Evolutionary conservation across 805 yeast species (phyloP).

Genomic region (Starmerella vitae): DNA sequence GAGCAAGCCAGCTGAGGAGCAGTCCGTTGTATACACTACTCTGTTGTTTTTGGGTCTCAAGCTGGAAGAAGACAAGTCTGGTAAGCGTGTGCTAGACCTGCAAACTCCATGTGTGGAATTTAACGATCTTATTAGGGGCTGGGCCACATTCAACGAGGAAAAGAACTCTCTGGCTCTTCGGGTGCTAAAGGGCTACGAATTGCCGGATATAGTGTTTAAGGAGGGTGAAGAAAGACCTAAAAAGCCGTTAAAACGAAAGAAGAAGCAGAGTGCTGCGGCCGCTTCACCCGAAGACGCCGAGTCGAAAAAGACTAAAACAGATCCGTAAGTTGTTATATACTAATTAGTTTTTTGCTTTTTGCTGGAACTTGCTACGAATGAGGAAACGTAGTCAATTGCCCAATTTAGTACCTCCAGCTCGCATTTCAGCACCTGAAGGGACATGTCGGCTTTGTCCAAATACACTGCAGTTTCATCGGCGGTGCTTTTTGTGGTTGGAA

Average conservation of each 20-base stretch:
- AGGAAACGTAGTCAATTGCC: slow-evolving; percentile 19
- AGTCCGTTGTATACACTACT: slow-evolving; percentile 33
- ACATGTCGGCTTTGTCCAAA: slow-evolving; percentile 17
- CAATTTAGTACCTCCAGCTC: slow-evolving; percentile 22
- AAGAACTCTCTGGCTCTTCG: slow-evolving; percentile 49
- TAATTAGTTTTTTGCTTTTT: background rate
- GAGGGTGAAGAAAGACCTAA: slow-evolving; percentile 69
- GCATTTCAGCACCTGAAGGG: slow-evolving; percentile 21
- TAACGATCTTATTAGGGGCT: slow-evolving; percentile 61
- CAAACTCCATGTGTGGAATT: slow-evolving; percentile 86
- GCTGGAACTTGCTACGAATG: background rate
- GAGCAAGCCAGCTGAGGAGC: slow-evolving; percentile 1
- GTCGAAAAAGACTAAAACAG: slow-evolving; percentile 7
- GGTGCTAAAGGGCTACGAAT: slow-evolving; percentile 56
- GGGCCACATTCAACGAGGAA: slow-evolving; percentile 53
- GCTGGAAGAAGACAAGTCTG: slow-evolving; percentile 31
- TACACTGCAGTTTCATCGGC: slow-evolving; percentile 5
- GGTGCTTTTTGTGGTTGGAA: background rate
- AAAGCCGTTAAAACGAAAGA: slow-evolving; percentile 42
- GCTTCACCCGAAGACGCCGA: slow-evolving; percentile 21
- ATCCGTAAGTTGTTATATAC: background rate
- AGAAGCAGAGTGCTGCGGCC: slow-evolving; percentile 16
- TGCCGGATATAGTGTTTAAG: slow-evolving; percentile 71
- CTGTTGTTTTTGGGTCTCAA: slow-evolving; percentile 71
- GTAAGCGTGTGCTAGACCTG: slow-evolving; percentile 43